Conservation (phyloP, 768 basidiomycete genomes). For the Mycena rosella region DNA sequence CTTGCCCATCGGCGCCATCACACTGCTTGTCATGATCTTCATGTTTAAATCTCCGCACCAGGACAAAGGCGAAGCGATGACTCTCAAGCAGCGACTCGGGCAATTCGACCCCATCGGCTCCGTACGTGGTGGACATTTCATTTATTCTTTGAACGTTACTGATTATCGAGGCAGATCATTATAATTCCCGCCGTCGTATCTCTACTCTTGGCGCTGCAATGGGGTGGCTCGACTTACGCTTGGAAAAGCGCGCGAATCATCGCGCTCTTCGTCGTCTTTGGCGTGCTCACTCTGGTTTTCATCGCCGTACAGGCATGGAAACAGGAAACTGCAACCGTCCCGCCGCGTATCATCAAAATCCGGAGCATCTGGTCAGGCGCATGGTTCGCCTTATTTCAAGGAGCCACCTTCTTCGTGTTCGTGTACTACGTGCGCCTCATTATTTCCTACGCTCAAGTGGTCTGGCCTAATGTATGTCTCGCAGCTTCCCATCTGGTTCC, state of each 20-base stretch:
- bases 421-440: conserved; percentile 23
- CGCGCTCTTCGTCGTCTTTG: conserved; percentile 30
- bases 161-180: conserved; percentile 6
- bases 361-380: conserved; percentile 32
- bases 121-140: background rate
- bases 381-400: conserved; percentile 23
- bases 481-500: conserved; percentile 29
- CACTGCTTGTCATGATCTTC: conserved; percentile 35
- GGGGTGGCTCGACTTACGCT: conserved; percentile 58
- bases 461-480: background rate
- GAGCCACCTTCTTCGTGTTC: conserved; percentile 23
- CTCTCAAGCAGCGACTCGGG: conserved; percentile 22
- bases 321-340: conserved; percentile 29
- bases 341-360: conserved; percentile 24
- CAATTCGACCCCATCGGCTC: conserved; percentile 38
- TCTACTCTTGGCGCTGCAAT: conserved; percentile 53
- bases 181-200: conserved; percentile 35
- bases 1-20: conserved; percentile 30
- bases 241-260: conserved; percentile 49
- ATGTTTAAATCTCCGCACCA: conserved; percentile 38
- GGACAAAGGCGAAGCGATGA: conserved; percentile 22
- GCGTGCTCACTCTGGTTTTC: conserved; percentile 35
- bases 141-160: background rate
- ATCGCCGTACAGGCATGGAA: conserved; percentile 33
- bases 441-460: background rate